Evolutionary conservation across 306 rosid species (phyloP), one percentile per base, ranked within the genome.

Genomic region (Dalbergia cultrata): DNA sequence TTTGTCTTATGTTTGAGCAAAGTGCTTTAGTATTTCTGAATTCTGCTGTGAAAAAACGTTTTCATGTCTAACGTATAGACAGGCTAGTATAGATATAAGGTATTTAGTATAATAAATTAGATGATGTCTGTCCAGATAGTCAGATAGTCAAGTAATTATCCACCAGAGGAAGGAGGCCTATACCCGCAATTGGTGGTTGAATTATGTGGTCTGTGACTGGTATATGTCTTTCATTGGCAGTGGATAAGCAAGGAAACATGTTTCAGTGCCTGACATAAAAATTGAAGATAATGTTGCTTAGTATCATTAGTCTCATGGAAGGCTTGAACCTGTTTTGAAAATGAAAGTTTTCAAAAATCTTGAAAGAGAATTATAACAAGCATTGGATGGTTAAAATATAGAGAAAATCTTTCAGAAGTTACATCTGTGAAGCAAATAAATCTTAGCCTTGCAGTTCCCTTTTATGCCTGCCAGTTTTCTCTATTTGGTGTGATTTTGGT

Each of bases 71-170:
- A 61, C 22, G 44, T 59, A 47, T 70, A 45, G 49, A 12, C 63
- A 63, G 61, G 33, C 18, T 45, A 57, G 41, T 57, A 60, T 54
- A 26, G 54, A 19, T 75, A 61, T 75, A 53, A 26, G 54, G 35
- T 75, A 61, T 60, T 45, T 44, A 45, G 13, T 61, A 52, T 60
- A 63, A 65, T 63, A 71, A 70, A 39, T 72, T 50, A 72, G 59
- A 33, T 53, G 64, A 19, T 26, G 49, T 52, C 49, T 17, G 5
- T 18, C 58, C 52, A 9, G 57, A 18, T 37, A 37, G 49, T 61
- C 52, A 9, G 57, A 18, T 37, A 37, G 49, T 61, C 65, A 61
- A 72, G 67, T 31, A n/a, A 67, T 7, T 33, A 59, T 79, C 34
- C 77, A 50, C 44, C 0, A 5, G 57, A 50, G 66, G 71, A 61